phyloP scores from a whole-genome alignment of 257 asterid genomes.

The Petrea volubilis region DNA sequence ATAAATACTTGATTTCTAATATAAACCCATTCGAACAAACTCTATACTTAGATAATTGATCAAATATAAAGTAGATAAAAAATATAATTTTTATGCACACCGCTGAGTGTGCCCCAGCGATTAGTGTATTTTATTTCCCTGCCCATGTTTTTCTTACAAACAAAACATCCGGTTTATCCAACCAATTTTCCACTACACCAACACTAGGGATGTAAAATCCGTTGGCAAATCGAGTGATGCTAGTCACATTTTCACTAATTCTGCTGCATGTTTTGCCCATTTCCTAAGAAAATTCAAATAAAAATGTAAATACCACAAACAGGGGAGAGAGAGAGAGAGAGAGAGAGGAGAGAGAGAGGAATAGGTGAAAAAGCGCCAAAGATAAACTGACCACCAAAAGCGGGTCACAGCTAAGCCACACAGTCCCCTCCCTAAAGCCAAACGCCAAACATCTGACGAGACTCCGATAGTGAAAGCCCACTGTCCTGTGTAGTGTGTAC shows the following conservation, averaged over 20 bases:
- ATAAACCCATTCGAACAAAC: too few relatives aligned
- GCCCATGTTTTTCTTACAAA: background rate
- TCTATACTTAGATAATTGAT: too few relatives aligned
- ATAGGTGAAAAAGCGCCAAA: slow-evolving; percentile 26
- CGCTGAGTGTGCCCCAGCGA: too few relatives aligned
- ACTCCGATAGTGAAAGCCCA: slow-evolving; percentile 36
- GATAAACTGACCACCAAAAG: slow-evolving; percentile 15
- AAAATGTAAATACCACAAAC: background rate
- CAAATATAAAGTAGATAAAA: too few relatives aligned
- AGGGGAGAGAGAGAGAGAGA: background rate
- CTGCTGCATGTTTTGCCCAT: background rate
- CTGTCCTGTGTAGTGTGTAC: slow-evolving; percentile 9
- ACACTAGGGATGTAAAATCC: background rate
- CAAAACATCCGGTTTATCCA: background rate
- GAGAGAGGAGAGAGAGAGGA: too few relatives aligned
- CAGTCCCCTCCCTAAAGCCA: background rate
- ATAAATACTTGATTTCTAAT: too few relatives aligned
- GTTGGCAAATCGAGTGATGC: background rate
- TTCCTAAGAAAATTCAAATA: background rate
- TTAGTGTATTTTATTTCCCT: too few relatives aligned
- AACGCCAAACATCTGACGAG: slow-evolving; percentile 31
- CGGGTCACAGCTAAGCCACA: slow-evolving; percentile 38
- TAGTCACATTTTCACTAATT: background rate
- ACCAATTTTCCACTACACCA: background rate
- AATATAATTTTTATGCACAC: too few relatives aligned